phyloP scores from a whole-genome alignment of 2,329 filamentous ascomycete species.

The Balansia obtecta region DNA sequence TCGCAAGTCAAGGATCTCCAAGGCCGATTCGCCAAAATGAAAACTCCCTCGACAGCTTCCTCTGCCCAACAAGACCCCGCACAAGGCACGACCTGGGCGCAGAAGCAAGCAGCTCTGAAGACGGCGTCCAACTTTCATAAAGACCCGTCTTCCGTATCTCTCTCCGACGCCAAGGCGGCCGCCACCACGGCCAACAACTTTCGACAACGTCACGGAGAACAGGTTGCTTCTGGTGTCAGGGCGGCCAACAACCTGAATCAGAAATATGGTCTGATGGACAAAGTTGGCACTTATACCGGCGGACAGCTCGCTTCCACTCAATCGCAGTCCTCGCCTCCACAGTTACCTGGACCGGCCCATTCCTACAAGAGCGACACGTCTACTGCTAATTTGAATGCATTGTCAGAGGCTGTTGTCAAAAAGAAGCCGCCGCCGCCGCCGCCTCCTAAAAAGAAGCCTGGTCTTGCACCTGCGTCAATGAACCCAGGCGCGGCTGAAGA shows the following conservation, averaged over 20 bases:
- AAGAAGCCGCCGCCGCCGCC: slow-evolving; percentile 43
- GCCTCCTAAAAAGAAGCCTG: slow-evolving; percentile 39
- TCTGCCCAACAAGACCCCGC: slow-evolving; percentile 14
- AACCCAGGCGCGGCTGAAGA: slow-evolving; percentile 10
- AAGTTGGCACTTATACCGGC: slow-evolving; percentile 18
- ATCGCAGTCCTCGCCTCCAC: slow-evolving; percentile 1
- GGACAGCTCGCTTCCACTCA: slow-evolving; percentile 7
- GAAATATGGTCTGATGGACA: slow-evolving; percentile 43
- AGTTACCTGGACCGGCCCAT: background rate
- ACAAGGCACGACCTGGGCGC: slow-evolving; percentile 48
- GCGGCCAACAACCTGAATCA: slow-evolving; percentile 46
- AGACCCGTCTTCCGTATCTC: slow-evolving; percentile 47
- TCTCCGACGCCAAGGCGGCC: slow-evolving; percentile 44
- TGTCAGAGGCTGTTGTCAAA: slow-evolving; percentile 22
- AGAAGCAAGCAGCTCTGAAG: slow-evolving; percentile 51
- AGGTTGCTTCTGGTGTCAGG: slow-evolving; percentile 47
- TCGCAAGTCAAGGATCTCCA: slow-evolving; percentile 54
- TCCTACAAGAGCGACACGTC: background rate
- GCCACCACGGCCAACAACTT: slow-evolving; percentile 56
- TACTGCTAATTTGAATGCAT: background rate
- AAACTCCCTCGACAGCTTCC: slow-evolving; percentile 19
- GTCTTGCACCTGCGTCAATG: slow-evolving; percentile 16
- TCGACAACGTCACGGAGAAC: slow-evolving; percentile 56
- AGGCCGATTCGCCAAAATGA: slow-evolving; percentile 49
- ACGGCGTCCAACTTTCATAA: slow-evolving; percentile 48